phyloP scores from a whole-genome alignment of 2,329 filamentous ascomycete species.

The Calonectria henricotiae region DNA sequence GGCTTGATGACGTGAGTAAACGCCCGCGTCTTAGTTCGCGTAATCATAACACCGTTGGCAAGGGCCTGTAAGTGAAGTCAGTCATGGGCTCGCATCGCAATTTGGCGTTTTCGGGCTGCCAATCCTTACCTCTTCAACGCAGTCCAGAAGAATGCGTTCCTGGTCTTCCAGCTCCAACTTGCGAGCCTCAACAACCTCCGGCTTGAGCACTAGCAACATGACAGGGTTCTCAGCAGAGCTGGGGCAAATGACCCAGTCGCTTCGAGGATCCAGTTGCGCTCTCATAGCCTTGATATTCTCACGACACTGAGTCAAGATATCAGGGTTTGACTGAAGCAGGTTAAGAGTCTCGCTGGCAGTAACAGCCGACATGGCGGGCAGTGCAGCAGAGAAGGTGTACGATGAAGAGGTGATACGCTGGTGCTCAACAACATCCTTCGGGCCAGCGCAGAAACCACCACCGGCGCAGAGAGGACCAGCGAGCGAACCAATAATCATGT shows the following conservation, averaged over 20 bases:
- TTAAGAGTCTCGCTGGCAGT: conserved; percentile 93
- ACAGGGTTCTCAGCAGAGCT: conserved; percentile 90
- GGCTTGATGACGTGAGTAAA: conserved; percentile 75
- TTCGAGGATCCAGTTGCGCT: conserved; percentile 90
- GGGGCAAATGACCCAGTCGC: conserved; percentile 91
- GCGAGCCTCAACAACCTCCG: conserved; percentile 82
- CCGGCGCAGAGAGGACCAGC: conserved; percentile 92
- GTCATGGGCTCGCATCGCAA: not conserved
- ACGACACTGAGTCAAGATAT: conserved; percentile 83
- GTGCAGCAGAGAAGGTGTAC: conserved; percentile 95
- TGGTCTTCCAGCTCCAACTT: conserved; percentile 82
- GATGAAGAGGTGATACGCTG: conserved; percentile 93
- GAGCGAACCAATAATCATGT: conserved; percentile 97
- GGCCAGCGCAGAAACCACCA: conserved; percentile 95
- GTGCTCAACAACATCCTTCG: conserved; percentile 93
- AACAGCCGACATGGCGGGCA: conserved; percentile 95
- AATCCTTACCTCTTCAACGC: conserved; percentile 90
- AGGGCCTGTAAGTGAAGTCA: conserved; percentile 73
- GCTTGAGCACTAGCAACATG: conserved; percentile 87
- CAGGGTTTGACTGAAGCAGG: conserved; percentile 88
- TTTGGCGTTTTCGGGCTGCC: not conserved
- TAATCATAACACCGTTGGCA: conserved; percentile 91
- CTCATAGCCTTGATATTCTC: conserved; percentile 92
- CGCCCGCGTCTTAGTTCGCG: conserved; percentile 85
- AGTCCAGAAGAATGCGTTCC: conserved; percentile 88